A percentile compares a stretch with the other conserved stretches of the same genome.
These are phyloP conservation scores for Ceratobasidium sp. DNA, from an alignment of 1,284 basidiomycete genomes.

Conservation along the genomic window DNA sequence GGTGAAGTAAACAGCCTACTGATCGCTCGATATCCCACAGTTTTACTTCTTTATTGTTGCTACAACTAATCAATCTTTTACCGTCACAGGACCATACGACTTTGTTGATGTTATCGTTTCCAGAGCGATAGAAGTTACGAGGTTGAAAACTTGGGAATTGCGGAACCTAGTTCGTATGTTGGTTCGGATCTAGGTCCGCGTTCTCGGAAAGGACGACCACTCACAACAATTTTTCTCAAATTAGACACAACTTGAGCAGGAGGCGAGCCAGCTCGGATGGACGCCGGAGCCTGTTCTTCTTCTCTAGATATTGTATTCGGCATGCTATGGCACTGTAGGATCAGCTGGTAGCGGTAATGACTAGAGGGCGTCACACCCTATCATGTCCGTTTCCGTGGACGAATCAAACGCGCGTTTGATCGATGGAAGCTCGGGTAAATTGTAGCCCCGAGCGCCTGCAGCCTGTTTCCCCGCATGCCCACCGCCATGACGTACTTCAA, in stretches of 20 bases:
- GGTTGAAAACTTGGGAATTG: slow-evolving; percentile 31
- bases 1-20: neutral
- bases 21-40: slow-evolving; percentile 41
- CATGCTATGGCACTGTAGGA: neutral
- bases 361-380: neutral
- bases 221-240: slow-evolving; percentile 29
- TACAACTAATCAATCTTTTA: slow-evolving; percentile 34
- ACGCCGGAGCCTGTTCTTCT: slow-evolving; percentile 38
- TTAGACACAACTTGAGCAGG: slow-evolving; percentile 22
- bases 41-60: slow-evolving; percentile 40
- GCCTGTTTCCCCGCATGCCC: neutral
- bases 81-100: slow-evolving; percentile 41
- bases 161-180: neutral
- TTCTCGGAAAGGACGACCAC: neutral
- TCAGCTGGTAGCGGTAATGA: neutral
- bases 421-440: slow-evolving; percentile 7
- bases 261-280: slow-evolving; percentile 25
- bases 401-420: slow-evolving; percentile 6
- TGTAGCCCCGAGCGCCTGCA: neutral
- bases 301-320: slow-evolving; percentile 38
- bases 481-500: slow-evolving; percentile 49
- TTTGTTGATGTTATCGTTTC: slow-evolving; percentile 40
- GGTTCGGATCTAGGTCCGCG: neutral
- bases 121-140: slow-evolving; percentile 41
- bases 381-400: slow-evolving; percentile 41